These are phyloP conservation scores for Sanghuangporus weigelae DNA, from an alignment of 1,284 basidiomycete species.

Conservation along the genomic window DNA sequence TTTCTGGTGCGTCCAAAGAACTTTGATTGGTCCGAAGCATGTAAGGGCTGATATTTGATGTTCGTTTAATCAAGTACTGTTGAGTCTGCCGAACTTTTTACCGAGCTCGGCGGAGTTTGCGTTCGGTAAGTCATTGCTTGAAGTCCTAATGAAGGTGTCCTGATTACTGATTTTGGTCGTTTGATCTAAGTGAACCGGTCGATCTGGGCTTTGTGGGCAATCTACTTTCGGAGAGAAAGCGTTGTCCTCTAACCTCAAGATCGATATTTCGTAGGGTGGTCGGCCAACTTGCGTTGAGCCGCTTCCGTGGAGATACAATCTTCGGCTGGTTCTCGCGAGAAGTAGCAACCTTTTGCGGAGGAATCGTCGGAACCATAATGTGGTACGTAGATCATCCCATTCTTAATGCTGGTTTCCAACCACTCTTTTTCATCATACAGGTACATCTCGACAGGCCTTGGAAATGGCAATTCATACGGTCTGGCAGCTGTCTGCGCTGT, in stretches of 20 bases:
- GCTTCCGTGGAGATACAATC: conserved; percentile 74
- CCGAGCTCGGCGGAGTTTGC: conserved; percentile 15
- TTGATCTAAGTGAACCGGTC: conserved; percentile 26
- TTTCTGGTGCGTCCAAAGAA: conserved; percentile 41
- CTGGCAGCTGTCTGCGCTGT: conserved; percentile 67
- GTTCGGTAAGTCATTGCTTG: conserved; percentile 12
- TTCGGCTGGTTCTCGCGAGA: conserved; percentile 63
- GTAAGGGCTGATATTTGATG: not conserved
- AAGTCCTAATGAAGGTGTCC: not conserved
- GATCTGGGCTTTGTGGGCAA: conserved; percentile 33
- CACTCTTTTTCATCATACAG: conserved; percentile 29
- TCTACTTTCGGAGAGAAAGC: too few species aligned
- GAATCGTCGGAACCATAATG: conserved; percentile 59
- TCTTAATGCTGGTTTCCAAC: conserved; percentile 20
- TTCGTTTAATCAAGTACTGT: conserved; percentile 36
- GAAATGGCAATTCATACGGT: conserved; percentile 68
- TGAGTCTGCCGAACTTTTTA: conserved; percentile 43
- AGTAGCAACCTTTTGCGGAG: conserved; percentile 65
- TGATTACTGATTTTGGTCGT: not conserved
- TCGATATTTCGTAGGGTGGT: conserved; percentile 46
- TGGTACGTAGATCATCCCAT: conserved; percentile 43
- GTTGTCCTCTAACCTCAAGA: too few species aligned
- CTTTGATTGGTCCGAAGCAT: not conserved
- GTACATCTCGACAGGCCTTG: conserved; percentile 69
- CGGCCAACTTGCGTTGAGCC: conserved; percentile 64